Percentiles rank a stretch among this genome's conserved stretches.
Evolutionary conservation across 2,329 filamentous ascomycete species (phyloP).

Genomic region (Fusarium piperis): DNA sequence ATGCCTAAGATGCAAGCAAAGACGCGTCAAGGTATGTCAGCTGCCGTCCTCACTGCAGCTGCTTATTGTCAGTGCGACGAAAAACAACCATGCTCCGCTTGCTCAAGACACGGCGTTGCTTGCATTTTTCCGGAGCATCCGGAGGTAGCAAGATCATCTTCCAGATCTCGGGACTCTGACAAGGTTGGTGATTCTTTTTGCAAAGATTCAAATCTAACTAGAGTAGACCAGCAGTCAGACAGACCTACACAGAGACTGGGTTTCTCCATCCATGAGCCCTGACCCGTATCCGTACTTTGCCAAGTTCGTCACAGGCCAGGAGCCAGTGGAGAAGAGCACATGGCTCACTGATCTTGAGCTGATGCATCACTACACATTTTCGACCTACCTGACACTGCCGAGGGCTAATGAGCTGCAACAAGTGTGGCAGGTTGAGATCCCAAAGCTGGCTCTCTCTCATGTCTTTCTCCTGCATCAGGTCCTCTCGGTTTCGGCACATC

Average conservation of each 20-base stretch:
- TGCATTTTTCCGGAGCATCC: conserved; percentile 43
- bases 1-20: conserved; percentile 49
- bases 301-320: conserved; percentile 34
- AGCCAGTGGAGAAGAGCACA: conserved; percentile 18
- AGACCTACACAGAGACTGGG: not conserved
- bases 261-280: conserved; percentile 9
- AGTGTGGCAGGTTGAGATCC: conserved; percentile 45
- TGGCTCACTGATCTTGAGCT: conserved; percentile 51
- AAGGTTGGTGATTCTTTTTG: not conserved
- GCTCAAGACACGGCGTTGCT: conserved; percentile 47
- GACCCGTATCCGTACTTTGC: conserved; percentile 36
- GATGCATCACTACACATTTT: conserved; percentile 49
- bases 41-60: not conserved
- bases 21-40: conserved; percentile 48
- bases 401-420: conserved; percentile 40
- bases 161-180: conserved; percentile 9
- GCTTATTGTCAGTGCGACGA: conserved; percentile 49
- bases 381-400: conserved; percentile 45
- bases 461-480: conserved; percentile 46
- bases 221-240: conserved; percentile 1
- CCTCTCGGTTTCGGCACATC: conserved; percentile 44
- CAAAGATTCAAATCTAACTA: not conserved
- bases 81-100: conserved; percentile 49
- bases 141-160: conserved; percentile 1
- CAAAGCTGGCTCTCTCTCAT: conserved; percentile 41